Evolutionary conservation across 2,329 filamentous ascomycete species (phyloP).

Genomic region (Penicillium paneum): DNA sequence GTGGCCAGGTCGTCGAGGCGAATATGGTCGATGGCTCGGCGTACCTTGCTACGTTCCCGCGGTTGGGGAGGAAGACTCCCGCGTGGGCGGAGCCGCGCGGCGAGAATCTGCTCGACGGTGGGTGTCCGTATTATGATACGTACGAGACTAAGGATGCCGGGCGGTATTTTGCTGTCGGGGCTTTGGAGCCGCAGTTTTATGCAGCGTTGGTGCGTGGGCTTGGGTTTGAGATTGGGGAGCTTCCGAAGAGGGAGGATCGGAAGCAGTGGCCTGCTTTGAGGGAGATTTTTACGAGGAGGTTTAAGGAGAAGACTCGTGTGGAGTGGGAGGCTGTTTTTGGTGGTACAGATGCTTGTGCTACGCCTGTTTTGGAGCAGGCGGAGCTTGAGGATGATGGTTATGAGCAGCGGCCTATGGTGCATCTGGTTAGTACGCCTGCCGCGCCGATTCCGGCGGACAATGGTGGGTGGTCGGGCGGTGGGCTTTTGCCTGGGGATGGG

Average conservation of each 20-base stretch:
- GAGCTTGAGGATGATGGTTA: constrained; percentile 65
- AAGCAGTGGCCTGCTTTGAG: constrained; percentile 66
- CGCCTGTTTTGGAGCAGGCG: constrained; percentile 73
- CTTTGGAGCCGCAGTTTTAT: constrained; percentile 86
- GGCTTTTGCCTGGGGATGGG: constrained; percentile 65
- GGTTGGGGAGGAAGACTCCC: constrained; percentile 62
- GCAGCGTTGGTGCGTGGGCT: constrained; percentile 64
- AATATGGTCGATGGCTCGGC: constrained; percentile 93
- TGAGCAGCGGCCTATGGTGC: constrained; percentile 46
- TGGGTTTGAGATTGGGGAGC: constrained; percentile 50
- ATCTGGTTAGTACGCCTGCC: constrained; percentile 65
- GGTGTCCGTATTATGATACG: constrained; percentile 82
- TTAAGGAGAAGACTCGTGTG: constrained; percentile 65
- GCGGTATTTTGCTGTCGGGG: constrained; percentile 80
- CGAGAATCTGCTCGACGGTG: constrained; percentile 75
- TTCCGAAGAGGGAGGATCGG: constrained; percentile 56
- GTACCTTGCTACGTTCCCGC: constrained; percentile 74
- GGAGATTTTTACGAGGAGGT: constrained; percentile 58
- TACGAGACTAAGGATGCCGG: constrained; percentile 76
- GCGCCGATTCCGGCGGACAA: constrained; percentile 56
- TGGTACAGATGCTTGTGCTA: constrained; percentile 86
- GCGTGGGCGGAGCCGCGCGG: constrained; percentile 65
- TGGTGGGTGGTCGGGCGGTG: constrained; percentile 64
- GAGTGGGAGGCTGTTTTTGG: constrained; percentile 89
- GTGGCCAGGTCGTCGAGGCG: constrained; percentile 85